Evolutionary conservation across 1,139 yeast genomes (phyloP), one percentile per base, ranked within the genome.

Genomic region (Sugiyamaella japonica): DNA sequence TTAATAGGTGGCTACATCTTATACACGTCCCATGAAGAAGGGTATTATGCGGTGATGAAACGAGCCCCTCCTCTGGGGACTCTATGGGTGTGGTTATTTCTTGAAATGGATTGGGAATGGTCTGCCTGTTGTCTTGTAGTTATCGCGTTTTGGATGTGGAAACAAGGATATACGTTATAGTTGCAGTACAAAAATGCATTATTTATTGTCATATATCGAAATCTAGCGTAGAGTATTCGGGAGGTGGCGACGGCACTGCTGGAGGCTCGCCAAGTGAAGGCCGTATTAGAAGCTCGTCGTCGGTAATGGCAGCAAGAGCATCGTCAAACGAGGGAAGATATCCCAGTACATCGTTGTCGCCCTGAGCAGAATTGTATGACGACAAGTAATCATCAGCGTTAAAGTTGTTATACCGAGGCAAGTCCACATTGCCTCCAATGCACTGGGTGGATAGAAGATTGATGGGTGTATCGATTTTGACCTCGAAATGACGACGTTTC

Each of bases 391-490:
- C 37, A 23, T 29, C 44, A 28, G 34, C 38, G 29, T 20, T 38
- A 44, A 39, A 34, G 47, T 37, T 28, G 41, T 41, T 13, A 51
- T 89, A 89, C 37, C 80, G 78, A 0, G 97, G 97, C 52, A 89
- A 76, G 49, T 85, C 88, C 46, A 84, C 75, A 44, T 84, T 84
- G 2, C 80, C 90, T 12, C 78, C 81, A 47, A 77, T 79, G 73
- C 97, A 89, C 59, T 82, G 79, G 25, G 89, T 81, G 53, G 95
- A 85, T 47, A 89, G 76, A 52, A 90, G 74, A 31, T 80, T 77
- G 52, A 90, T 77, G 0, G 97, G 97, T 0, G 96, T 87, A 67
- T 89, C 97, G 45, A 90, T 86, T 51, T 89, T 84, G 47, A 90
- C 96, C 64, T 90, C 97, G 66, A 85, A 90, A 69, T 89, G 95